Base-by-base conservation (phyloP, 106 monocot species). In the Alisma plantagoaquatica region DNA sequence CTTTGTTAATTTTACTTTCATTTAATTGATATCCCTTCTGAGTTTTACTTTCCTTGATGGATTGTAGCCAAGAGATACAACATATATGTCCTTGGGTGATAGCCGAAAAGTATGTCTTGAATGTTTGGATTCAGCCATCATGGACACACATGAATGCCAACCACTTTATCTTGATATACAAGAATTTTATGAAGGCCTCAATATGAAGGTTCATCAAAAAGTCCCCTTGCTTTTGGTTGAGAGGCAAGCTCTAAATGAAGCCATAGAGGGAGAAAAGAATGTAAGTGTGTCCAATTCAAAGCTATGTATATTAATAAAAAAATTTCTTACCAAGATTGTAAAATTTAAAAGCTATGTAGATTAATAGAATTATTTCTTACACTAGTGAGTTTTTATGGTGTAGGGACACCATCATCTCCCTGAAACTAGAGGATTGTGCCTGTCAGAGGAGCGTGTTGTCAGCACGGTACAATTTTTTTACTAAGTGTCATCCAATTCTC, bases 221-320 rank as follows among this genome's bases (percentile, higher is more conserved):
- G 89, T 96, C 31, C 96, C 88, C 19, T 89, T 96, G 96, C 84
- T 96, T 33, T 65, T 96, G 58, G 96, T 96, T 21, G 84, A 96
- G 66, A 81, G 96, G 41, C 84, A 96, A 59, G 96, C 89, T 22
- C 96, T 96, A 56, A 96, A 96, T 61, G 88, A 96, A 75, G 96
- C 96, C 51, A 82, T 96, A 70, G 84, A 96, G 80, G 89, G 96
- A 51, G 96, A 96, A 56, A 96, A 78, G n/a, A 81, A 74, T 69
- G 88, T 88, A 69, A 65, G 74, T 55, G 2, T 53, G n/a, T n/a
- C n/a, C n/a, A n/a, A n/a, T n/a, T n/a, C n/a, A n/a, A n/a, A n/a
- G n/a, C n/a, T n/a, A n/a, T n/a, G n/a, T n/a, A n/a, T n/a, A n/a
- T n/a, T n/a, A n/a, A n/a, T n/a, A n/a, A n/a, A n/a, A n/a, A n/a